Evolutionary conservation across 768 basidiomycete genomes (phyloP).

Genomic region (Lactifluus subvellereus): DNA sequence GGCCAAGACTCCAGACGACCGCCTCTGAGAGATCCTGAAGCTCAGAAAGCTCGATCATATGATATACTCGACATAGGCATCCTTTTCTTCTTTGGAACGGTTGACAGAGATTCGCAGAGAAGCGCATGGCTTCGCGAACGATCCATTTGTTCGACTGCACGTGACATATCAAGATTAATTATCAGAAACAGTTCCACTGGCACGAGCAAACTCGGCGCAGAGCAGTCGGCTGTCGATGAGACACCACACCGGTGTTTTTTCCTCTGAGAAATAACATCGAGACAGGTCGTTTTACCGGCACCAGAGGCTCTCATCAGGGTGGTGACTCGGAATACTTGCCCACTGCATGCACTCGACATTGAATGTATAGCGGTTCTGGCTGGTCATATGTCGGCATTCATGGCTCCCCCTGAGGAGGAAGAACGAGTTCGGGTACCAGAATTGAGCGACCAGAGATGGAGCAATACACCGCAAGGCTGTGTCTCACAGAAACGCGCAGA

Average conservation of each 20-base stretch:
- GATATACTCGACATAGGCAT: conserved; percentile 57
- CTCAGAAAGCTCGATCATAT: conserved; percentile 79
- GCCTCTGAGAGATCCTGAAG: conserved; percentile 51
- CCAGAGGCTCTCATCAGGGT: conserved; percentile 86
- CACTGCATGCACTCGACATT: too few species aligned
- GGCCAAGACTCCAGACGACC: too few species aligned
- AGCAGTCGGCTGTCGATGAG: conserved; percentile 62
- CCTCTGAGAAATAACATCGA: conserved; percentile 71
- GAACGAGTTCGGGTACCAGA: too few species aligned
- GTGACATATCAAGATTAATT: conserved; percentile 25
- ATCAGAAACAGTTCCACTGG: too few species aligned
- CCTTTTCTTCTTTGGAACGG: too few species aligned
- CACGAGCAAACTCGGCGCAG: conserved; percentile 43
- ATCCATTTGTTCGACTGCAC: conserved; percentile 64
- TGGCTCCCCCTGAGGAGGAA: too few species aligned
- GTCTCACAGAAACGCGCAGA: too few species aligned
- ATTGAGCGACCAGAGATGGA: too few species aligned
- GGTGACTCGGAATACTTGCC: conserved; percentile 27
- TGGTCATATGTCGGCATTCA: too few species aligned
- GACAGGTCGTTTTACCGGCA: conserved; percentile 74
- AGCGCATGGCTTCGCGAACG: conserved; percentile 61
- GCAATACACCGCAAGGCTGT: too few species aligned
- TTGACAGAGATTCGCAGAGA: too few species aligned
- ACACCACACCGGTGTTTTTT: conserved; percentile 64
- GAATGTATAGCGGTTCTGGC: too few species aligned